Base-by-base conservation (phyloP, 2,329 filamentous ascomycete species). In the Tolypocladium inflatum region DNA sequence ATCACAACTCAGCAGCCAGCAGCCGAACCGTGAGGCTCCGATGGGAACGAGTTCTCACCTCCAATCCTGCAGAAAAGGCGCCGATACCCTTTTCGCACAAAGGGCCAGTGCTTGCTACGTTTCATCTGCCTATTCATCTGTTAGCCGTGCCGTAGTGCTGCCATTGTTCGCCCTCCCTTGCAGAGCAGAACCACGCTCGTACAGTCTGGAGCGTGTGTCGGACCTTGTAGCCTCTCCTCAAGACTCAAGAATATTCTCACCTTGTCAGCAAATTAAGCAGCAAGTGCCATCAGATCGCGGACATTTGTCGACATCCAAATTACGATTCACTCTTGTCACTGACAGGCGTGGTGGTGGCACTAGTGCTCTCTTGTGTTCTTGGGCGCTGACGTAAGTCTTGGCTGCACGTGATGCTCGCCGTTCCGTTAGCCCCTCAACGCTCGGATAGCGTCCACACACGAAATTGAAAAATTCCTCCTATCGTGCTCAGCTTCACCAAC, bases 381-480 rank as follows among this genome's bases (percentile, higher is more conserved):
- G n/a, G 19, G 9, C 45, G 67, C 65, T 73, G 66, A 71, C 58
- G 61, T 70, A 70, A 71, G 45, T 53, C 30, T 53, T 13, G 17
- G 38, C 21, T 9, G 37, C 72, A 74, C 72, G 72, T 74, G 72
- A 74, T 61, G 33, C 57, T 56, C 41, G 55, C 55, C 60, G 23
- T 59, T 58, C 59, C 60, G 60, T 59, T 64, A 75, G 71, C 73
- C 73, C 73, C 73, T 75, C 73, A 68, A 65, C 64, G 67, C 68
- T 73, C 72, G 70, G 66, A 72, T 73, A 73, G 71, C 69, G 73
- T 70, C 72, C 74, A 75, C 74, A 76, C 74, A 76, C 69, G 71
- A 75, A 76, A 73, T 73, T 73, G 68, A 72, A 76, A 76, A 75
- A 74, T 73, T 74, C 71, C 65, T 67, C 67, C 63, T 60, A 48